Evolutionary conservation across 2,329 filamentous ascomycete genomes (phyloP).

Genomic region (Cercospora sp.): DNA sequence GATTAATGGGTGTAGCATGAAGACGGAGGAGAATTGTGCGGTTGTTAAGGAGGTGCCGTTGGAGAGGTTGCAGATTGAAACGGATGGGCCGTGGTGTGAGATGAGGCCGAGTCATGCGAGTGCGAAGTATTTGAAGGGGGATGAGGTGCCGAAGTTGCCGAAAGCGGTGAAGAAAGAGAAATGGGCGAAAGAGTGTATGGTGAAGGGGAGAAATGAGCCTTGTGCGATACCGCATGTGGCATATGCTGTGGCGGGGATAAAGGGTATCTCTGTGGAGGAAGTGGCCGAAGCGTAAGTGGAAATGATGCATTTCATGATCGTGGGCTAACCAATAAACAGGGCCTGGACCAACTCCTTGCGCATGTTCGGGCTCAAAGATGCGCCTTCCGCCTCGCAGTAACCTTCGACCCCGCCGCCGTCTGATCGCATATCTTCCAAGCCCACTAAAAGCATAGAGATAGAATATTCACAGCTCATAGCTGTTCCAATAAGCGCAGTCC

Average conservation of each 20-base stretch:
- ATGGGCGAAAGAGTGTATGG: constrained; percentile 82
- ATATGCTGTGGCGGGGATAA: constrained; percentile 83
- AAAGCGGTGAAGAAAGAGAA: constrained; percentile 95
- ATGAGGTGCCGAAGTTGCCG: constrained; percentile 62
- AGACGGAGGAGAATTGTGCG: constrained; percentile 85
- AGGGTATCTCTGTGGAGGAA: constrained; percentile 74
- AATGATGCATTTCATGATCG: background rate
- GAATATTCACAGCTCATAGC: background rate
- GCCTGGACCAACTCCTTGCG: constrained; percentile 78
- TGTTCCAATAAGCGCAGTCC: background rate
- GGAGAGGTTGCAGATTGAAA: constrained; percentile 86
- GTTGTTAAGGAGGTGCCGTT: constrained; percentile 80
- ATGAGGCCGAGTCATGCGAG: constrained; percentile 87
- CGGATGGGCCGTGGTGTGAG: constrained; percentile 96
- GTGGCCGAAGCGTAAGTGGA: constrained; percentile 72
- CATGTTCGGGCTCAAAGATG: constrained; percentile 72
- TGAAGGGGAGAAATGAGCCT: constrained; percentile 94
- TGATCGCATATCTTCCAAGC: background rate
- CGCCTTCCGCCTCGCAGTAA: background rate
- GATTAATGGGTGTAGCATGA: constrained; percentile 96
- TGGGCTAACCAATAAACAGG: constrained; percentile 40
- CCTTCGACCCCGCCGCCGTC: background rate
- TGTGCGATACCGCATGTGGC: constrained; percentile 84
- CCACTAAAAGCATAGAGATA: background rate
- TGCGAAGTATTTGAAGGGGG: constrained; percentile 69